Evolutionary conservation across 2,329 filamentous ascomycete species (phyloP).

Genomic region (Cephalotrichum gorgonifer): DNA sequence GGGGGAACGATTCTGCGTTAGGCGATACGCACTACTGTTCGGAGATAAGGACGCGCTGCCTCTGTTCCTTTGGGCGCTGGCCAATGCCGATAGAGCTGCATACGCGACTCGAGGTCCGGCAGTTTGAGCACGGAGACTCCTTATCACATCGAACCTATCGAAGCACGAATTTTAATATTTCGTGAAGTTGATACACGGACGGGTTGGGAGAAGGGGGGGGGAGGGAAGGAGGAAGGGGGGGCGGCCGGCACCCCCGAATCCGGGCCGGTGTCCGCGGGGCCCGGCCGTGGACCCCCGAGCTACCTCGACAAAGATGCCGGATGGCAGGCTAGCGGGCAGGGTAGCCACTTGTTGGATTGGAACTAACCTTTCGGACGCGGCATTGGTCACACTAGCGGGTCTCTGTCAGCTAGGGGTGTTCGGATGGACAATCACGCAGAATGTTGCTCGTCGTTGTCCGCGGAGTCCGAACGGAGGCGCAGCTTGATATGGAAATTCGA

Average conservation of each 20-base stretch:
- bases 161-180: slow-evolving; percentile 3
- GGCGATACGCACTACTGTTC: slow-evolving; percentile 44
- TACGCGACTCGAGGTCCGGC: slow-evolving; percentile 37
- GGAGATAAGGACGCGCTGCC: slow-evolving; percentile 48
- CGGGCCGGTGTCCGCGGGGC: too few species aligned
- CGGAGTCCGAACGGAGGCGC: not conserved
- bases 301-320: too few species aligned
- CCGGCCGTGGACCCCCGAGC: too few species aligned
- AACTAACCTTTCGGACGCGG: slow-evolving; percentile 28
- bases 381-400: slow-evolving; percentile 32
- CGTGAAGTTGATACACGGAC: too few species aligned
- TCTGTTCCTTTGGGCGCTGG: slow-evolving; percentile 42
- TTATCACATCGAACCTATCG: slow-evolving; percentile 48
- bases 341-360: not conserved
- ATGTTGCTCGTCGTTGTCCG: too few species aligned
- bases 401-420: slow-evolving; percentile 12
- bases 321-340: too few species aligned
- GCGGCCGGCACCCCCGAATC: too few species aligned
- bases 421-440: too few species aligned
- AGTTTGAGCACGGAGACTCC: slow-evolving; percentile 47
- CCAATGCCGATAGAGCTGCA: slow-evolving; percentile 45
- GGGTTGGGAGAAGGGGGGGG: too few species aligned
- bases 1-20: not conserved
- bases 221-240: too few species aligned
- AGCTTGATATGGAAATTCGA: slow-evolving; percentile 6